Conservation (phyloP, 2,329 filamentous ascomycete genomes). For the Aureobasidium lini region DNA sequence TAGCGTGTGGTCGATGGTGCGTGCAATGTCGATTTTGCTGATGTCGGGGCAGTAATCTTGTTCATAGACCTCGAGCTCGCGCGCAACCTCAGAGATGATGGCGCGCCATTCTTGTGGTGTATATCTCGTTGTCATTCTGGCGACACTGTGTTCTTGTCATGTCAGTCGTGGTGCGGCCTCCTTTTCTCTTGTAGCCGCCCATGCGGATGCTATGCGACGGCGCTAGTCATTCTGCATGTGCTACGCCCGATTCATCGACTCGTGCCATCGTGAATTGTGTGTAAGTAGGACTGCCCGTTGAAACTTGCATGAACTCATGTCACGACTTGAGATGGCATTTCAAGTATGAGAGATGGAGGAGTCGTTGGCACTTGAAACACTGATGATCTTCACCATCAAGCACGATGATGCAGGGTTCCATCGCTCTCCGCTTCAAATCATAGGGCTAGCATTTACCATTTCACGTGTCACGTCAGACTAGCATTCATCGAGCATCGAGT, state of each 20-base stretch:
- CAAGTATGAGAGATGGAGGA: background rate
- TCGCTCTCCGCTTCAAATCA: background rate
- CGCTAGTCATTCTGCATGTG: conserved; percentile 8
- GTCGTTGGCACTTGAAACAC: background rate
- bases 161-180: background rate
- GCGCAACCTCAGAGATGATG: conserved; percentile 33
- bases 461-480: background rate
- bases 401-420: conserved; percentile 2
- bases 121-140: conserved; percentile 33
- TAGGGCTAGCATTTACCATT: background rate
- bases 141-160: background rate
- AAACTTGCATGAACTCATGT: background rate
- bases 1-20: conserved; percentile 42
- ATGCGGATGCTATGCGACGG: background rate
- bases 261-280: background rate
- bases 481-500: background rate
- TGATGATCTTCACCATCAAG: background rate
- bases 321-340: background rate
- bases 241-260: background rate
- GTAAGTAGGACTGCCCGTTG: background rate
- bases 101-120: conserved; percentile 39
- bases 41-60: conserved; percentile 5
- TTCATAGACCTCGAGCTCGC: conserved; percentile 13
- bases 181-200: conserved; percentile 1
- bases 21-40: conserved; percentile 20